Conservation (phyloP, 2,329 filamentous ascomycete species). For the Monascus ruber region DNA sequence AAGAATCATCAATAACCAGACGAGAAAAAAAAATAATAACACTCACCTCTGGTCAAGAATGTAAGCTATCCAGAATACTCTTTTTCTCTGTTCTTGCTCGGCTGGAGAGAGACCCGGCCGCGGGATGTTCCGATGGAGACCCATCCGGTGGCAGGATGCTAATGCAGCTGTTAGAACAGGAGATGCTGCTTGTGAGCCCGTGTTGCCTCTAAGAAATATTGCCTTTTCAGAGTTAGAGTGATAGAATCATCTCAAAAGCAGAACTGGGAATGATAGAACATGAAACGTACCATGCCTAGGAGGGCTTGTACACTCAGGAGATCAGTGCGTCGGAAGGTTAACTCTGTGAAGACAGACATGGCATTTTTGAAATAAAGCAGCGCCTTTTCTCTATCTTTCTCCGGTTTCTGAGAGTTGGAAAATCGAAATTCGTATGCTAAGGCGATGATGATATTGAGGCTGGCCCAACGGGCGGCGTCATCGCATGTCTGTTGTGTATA, state of each 20-base stretch:
- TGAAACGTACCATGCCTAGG: conserved; percentile 57
- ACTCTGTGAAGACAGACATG: conserved; percentile 77
- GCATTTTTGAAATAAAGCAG: conserved; percentile 94
- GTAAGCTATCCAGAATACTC: conserved; percentile 65
- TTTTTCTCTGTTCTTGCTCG: conserved; percentile 76
- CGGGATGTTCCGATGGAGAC: conserved; percentile 77
- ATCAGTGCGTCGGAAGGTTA: conserved; percentile 88
- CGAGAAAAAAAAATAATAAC: neutral
- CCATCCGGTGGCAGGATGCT: conserved; percentile 78
- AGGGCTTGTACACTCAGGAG: conserved; percentile 84
- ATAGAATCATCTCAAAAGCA: neutral
- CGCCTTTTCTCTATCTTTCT: conserved; percentile 80
- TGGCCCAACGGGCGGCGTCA: conserved; percentile 93
- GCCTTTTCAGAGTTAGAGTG: conserved; percentile 31
- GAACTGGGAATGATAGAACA: neutral
- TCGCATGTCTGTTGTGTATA: conserved; percentile 86
- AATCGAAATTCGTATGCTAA: conserved; percentile 81
- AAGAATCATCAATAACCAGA: neutral
- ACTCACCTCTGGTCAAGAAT: conserved; percentile 55
- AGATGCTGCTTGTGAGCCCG: conserved; percentile 83
- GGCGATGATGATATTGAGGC: conserved; percentile 77
- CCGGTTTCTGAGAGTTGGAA: conserved; percentile 78
- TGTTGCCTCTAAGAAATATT: conserved; percentile 84
- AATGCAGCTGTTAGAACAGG: conserved; percentile 82
- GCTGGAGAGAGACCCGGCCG: conserved; percentile 80